Evolutionary conservation across 2,329 filamentous ascomycete genomes (phyloP), one percentile per base, ranked within the genome.

Genomic region (Aspergillus sp.): DNA sequence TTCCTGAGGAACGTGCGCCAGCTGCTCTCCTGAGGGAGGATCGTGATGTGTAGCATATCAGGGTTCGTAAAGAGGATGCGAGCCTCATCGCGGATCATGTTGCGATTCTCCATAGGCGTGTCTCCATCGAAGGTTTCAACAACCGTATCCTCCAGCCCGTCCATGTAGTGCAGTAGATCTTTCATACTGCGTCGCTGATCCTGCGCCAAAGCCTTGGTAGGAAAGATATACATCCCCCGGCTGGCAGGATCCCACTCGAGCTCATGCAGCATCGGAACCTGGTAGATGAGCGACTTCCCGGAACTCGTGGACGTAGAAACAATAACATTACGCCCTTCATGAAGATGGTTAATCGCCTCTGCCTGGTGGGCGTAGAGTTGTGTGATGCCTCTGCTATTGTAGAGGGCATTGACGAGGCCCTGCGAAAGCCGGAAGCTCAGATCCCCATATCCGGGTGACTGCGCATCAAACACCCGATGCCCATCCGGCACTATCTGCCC

Each of bases 61-160:
- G 91, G 91, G 48, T 98, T 98, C 0, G 91, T 98, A 51, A 98
- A 95, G 31, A 98, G 89, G 41, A 96, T 86, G 15, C 86, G 74
- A 1, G 82, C 91, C 58, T 93, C 79, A 24, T 96, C 88, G 4
- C 89, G 76, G 41, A 98, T 89, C 16, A 68, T 53, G 43, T 85
- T 85, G 14, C 91, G 75, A 40, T 82, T 79, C 4, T 63, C 59
- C 77, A 93, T 88, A 0, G 83, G 78, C 0, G 91, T 98, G 54
- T 98, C 91, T 5, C 91, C 91, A 53, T 98, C 91, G 45, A 93
- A 96, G 0, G 91, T 95, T 52, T 95, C 91, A 2, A 95, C 85
- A 12, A 93, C 64, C 0, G 78, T 66, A 26, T 83, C 70, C 51
- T 86, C 78, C 14, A 96, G 60, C 0, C 78, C 79, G 1, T 80